Evolutionary conservation across 495 filamentous ascomycete species (phyloP), one percentile per base, ranked within the genome.

Genomic region (Massariosphaeria phaeospora): DNA sequence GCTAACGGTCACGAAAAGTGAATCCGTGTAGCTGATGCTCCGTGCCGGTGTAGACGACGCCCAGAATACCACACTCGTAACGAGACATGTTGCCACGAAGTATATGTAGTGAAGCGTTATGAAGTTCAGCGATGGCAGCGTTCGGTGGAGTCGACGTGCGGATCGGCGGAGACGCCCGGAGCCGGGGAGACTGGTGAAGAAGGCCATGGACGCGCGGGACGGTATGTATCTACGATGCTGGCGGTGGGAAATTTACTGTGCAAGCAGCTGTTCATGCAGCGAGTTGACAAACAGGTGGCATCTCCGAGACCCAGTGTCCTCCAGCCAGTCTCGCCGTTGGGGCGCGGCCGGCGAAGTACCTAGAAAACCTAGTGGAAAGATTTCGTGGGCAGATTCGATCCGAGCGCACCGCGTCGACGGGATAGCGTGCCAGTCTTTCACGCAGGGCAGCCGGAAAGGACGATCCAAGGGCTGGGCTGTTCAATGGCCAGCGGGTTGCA

Each of bases 61-160:
- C 78, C 82, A 93, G 69, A 94, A 90, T 40, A 94, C 77, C 39
- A 85, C 51, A 31, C 84, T 87, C 23, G 76, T 72, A 30, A 86
- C 47, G n/a, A 91, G 61, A 34, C 75, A 80, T 20, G 80, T 77
- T 3, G 70, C 48, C 58, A 90, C 77, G 68, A 94, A 94, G 69
- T 94, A 94, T 52, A 76, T 69, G 76, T 91, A 85, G 65, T 86
- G 82, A 27, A 89, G 63, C 0, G 83, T 88, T 65, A 91, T 83
- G 69, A 90, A 94, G 66, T 91, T 90, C 48, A 83, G 68, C 0
- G 78, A 75, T 8, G 83, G 81, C 15, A 82, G 40, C 13, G 55
- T 43, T 26, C 53, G 55, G 17, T 50, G 45, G 12, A 69, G 3
- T 26, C 48, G 26, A 18, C 66, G 66, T 10, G 59, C 34, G 20